Conservation (phyloP, 371 early-diverging fungal genomes). For the Vairimorpha necatrix region DNA sequence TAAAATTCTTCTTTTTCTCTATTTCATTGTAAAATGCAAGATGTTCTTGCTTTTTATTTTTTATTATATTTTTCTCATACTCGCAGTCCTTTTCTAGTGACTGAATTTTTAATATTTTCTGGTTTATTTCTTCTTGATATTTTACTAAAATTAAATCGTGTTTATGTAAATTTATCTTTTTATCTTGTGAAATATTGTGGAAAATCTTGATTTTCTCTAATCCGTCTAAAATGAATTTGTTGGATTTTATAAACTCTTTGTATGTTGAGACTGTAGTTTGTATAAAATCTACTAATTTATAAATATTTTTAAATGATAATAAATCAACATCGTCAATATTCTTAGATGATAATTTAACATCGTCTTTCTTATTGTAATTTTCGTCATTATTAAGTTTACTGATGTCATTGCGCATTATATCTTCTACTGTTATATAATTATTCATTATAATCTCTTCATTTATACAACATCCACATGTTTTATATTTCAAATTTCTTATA, state of each 20-base stretch:
- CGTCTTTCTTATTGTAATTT: neutral
- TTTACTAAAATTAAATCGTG: constrained; percentile 9
- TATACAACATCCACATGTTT: neutral
- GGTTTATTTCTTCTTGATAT: neutral
- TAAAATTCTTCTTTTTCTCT: constrained; percentile 72
- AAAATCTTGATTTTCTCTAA: constrained; percentile 34
- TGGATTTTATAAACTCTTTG: neutral
- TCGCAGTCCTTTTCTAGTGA: constrained; percentile 70
- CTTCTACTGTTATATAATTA: neutral
- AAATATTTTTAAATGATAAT: neutral
- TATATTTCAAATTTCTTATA: neutral
- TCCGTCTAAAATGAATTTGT: constrained; percentile 2
- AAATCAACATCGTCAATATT: neutral
- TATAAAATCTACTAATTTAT: constrained; percentile 8
- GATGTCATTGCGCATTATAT: too few species aligned
- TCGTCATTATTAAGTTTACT: neutral
- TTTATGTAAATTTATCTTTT: neutral
- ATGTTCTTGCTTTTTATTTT: constrained; percentile 73
- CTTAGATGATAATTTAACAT: neutral
- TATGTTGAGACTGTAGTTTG: neutral
- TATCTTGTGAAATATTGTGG: neutral
- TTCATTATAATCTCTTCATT: neutral
- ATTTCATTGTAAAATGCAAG: constrained; percentile 73
- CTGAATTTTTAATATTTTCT: constrained; percentile 68
- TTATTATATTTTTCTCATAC: constrained; percentile 69